Base-by-base conservation (phyloP, 2,329 filamentous ascomycete genomes). In the Botrytis byssoidea region DNA sequence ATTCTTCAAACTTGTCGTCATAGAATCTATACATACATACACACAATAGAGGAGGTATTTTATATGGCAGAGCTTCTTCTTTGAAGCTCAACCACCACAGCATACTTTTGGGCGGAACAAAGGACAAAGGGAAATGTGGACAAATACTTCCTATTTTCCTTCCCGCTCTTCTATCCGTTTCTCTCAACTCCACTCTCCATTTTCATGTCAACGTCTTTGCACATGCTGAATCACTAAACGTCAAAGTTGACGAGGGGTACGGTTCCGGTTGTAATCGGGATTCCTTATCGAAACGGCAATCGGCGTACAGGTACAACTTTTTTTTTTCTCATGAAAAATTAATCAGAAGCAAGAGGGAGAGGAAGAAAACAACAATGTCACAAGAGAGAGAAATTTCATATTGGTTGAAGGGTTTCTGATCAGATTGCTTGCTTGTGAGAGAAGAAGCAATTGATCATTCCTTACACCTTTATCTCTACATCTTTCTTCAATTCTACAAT, bases 171-270 rank as follows among this genome's bases (percentile, higher is more conserved):
- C 48, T 29, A n/a, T 55, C 35, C 46, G 20, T 46, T 61, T 71
- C 51, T 29, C 25, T n/a, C 29, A 29, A 46, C 60, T 35, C 60
- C 72, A 73, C 67, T 46, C 51, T 71, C 42, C 51, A 37, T 71
- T 57, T 66, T 61, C 68, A 69, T 46, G 48, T 44, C 57, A 71
- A 71, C 44, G 22, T 66, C 16, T 65, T 74, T 72, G 63, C 71
- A 68, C 71, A 72, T 72, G 71, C 71, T 72, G 59, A 65, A 71
- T 48, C 37, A 71, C 35, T 59, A 55, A 71, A 75, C 71, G 77
- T 79, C 76, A 71, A 76, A 78, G 76, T 76, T 75, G 78, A 77
- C 76, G 78, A 78, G 78, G 78, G 78, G 76, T 77, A 48, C 74
- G 77, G 76, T 77, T 37, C 75, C 71, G 73, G 73, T 66, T 70